Conservation (phyloP, 441 rosid genomes). For the Populus trichocarpa region DNA sequence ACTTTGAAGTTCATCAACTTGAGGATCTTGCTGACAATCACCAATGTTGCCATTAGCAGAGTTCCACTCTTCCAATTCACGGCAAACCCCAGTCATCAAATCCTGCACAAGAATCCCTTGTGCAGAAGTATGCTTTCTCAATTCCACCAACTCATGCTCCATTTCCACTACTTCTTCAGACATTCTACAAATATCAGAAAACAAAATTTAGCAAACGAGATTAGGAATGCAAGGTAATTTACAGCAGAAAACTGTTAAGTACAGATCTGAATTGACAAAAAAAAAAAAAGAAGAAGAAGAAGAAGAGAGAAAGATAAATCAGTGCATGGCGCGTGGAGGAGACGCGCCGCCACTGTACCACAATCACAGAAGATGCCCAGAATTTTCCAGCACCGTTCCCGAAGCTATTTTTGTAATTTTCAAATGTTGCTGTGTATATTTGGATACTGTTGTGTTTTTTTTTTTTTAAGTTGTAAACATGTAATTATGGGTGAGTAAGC, state of each 20-base stretch:
- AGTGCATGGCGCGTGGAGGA: no score
- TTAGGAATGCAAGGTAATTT: not conserved
- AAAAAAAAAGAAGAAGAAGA: no score
- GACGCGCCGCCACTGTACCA: no score
- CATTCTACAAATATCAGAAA: conserved; percentile 45
- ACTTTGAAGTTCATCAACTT: conserved; percentile 27
- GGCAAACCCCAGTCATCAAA: conserved; percentile 73
- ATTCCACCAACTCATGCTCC: conserved; percentile 84
- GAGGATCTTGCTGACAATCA: conserved; percentile 35
- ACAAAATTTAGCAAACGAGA: not conserved
- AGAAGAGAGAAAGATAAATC: no score
- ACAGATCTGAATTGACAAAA: not conserved
- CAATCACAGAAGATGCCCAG: no score
- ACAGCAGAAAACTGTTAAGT: not conserved
- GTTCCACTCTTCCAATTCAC: conserved; percentile 73
- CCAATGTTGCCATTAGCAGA: conserved; percentile 31
- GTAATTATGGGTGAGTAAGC: no score
- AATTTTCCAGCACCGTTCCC: no score
- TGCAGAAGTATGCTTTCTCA: conserved; percentile 79
- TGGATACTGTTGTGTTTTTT: no score
- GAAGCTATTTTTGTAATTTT: no score
- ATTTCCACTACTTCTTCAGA: conserved; percentile 92
- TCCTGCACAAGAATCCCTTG: conserved; percentile 86
- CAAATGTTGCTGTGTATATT: no score
- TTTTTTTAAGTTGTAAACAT: no score